Evolutionary conservation across 2,329 filamentous ascomycete genomes (phyloP).

Genomic region (Fusarium phyllophilum): DNA sequence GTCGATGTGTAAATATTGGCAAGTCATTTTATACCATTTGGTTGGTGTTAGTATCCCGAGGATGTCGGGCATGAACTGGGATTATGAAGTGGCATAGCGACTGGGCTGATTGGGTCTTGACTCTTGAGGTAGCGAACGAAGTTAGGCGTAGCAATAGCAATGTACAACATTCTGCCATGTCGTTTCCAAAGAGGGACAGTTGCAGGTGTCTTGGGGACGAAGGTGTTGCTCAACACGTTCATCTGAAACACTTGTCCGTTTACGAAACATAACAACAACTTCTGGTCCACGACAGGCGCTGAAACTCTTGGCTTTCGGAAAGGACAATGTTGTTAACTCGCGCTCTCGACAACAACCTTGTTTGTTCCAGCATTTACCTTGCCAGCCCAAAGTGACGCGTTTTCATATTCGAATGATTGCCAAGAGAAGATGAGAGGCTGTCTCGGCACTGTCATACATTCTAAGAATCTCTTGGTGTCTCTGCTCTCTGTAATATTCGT

Average conservation of each 20-base stretch:
- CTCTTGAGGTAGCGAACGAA: background rate
- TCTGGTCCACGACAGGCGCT: background rate
- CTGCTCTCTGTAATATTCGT: background rate
- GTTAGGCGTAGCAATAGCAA: background rate
- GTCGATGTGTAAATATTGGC: background rate
- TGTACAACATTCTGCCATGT: background rate
- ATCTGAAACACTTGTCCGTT: background rate
- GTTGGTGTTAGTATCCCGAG: background rate
- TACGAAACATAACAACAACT: background rate
- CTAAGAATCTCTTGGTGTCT: background rate
- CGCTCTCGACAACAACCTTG: background rate
- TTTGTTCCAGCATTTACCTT: background rate
- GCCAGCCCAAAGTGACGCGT: background rate
- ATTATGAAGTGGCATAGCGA: constrained; percentile 1
- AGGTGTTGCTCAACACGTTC: background rate
- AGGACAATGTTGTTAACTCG: background rate
- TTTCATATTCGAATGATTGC: background rate
- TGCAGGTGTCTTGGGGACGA: background rate
- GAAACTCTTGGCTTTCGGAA: background rate
- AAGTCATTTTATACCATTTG: background rate
- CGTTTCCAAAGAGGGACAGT: background rate
- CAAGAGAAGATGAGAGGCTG: background rate
- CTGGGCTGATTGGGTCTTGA: background rate
- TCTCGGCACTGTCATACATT: background rate
- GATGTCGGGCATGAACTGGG: background rate